A percentile compares a stretch with the other conserved stretches of the same genome.
Evolutionary conservation across 2,329 filamentous ascomycete species (phyloP).

Genomic region (Venturiaceae sp.): DNA sequence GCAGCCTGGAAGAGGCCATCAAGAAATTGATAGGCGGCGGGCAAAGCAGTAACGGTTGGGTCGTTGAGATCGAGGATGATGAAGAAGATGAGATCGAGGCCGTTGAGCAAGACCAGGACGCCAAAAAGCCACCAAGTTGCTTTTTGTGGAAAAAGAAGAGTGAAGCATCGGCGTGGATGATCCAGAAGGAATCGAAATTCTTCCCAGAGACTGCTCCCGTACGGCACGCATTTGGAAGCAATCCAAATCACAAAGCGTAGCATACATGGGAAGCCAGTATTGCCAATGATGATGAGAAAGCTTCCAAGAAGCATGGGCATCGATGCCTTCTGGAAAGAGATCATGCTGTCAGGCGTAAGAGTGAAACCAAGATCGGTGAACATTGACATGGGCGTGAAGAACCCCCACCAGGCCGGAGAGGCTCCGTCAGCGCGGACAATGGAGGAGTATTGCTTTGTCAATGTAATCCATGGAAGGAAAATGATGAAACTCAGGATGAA

Average conservation of each 20-base stretch:
- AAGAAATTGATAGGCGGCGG: slow-evolving; percentile 66
- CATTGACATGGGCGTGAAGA: slow-evolving; percentile 78
- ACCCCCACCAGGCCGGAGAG: slow-evolving; percentile 75
- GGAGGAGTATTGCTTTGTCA: slow-evolving; percentile 50
- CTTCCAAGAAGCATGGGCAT: slow-evolving; percentile 68
- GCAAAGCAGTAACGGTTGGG: slow-evolving; percentile 54
- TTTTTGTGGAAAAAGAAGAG: slow-evolving; percentile 77
- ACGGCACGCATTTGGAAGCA: slow-evolving; percentile 55
- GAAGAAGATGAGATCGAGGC: slow-evolving; percentile 80
- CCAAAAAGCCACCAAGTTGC: slow-evolving; percentile 96
- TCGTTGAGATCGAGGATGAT: slow-evolving; percentile 82
- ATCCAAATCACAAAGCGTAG: slow-evolving; percentile 89
- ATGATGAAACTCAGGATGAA: slow-evolving; percentile 66
- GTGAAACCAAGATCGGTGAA: slow-evolving; percentile 96
- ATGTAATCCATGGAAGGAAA: slow-evolving; percentile 71
- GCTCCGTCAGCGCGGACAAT: slow-evolving; percentile 55
- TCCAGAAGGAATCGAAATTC: slow-evolving; percentile 86
- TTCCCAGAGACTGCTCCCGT: slow-evolving; percentile 67
- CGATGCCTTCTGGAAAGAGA: slow-evolving; percentile 69
- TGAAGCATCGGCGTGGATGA: slow-evolving; percentile 93
- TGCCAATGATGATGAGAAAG: slow-evolving; percentile 88
- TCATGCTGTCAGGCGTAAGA: slow-evolving; percentile 88
- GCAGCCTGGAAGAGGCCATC: slow-evolving; percentile 86
- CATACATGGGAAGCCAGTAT: slow-evolving; percentile 93
- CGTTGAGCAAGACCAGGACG: slow-evolving; percentile 74